A percentile compares a stretch with the other conserved stretches of the same genome.
phyloP scores from a whole-genome alignment of 2,329 filamentous ascomycete genomes.

The Xylaria hypoxylon region DNA sequence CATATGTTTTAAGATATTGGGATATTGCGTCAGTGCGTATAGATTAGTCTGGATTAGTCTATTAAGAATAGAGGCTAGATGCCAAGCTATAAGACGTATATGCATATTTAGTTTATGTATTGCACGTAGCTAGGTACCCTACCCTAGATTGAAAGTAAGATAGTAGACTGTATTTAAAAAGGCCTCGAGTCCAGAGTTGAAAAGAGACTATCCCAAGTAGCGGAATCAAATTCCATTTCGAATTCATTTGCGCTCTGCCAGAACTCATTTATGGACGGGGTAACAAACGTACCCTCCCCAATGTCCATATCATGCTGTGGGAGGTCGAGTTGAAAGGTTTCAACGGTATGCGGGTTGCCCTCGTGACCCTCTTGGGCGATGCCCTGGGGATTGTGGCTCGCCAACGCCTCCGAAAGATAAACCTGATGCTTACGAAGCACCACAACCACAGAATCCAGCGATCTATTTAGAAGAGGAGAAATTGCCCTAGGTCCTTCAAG shows the following conservation, averaged over 20 bases:
- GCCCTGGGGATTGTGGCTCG: not conserved
- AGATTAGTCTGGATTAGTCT: too few relatives aligned
- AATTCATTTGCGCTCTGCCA: constrained; percentile 12
- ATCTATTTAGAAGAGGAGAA: constrained; percentile 31
- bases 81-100: too few relatives aligned
- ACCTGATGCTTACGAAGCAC: constrained; percentile 33
- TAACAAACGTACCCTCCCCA: not conserved
- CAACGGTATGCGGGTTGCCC: not conserved
- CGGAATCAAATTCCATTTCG: constrained; percentile 12
- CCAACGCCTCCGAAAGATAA: constrained; percentile 11
- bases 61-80: too few relatives aligned
- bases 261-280: constrained; percentile 20
- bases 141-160: too few relatives aligned
- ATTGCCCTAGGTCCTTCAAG: constrained; percentile 29
- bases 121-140: too few relatives aligned
- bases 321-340: not conserved
- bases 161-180: constrained; percentile 5
- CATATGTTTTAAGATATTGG: too few relatives aligned
- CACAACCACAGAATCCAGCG: constrained; percentile 24
- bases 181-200: constrained; percentile 16
- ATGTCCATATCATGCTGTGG: not conserved
- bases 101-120: too few relatives aligned
- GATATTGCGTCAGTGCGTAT: too few relatives aligned
- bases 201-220: constrained; percentile 21
- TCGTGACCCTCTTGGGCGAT: not conserved